Base-by-base conservation (phyloP, 257 asterid genomes). In the Primulina eburnea region DNA sequence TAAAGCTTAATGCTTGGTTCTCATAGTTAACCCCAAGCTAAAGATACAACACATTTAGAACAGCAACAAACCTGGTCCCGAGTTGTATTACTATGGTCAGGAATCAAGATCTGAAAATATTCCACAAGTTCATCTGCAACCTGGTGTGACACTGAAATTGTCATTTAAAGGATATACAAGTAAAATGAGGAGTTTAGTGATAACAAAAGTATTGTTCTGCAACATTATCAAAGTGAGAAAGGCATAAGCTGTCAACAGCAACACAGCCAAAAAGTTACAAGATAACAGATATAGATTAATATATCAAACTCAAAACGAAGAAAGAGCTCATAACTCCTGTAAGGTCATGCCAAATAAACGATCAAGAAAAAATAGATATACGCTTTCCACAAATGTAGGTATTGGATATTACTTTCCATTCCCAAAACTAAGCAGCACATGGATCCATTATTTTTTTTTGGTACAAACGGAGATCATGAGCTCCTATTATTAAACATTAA, bases 51-150 rank as follows among this genome's bases (percentile, higher is more conserved):
- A 73, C 66, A 63, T 20, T 57, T 56, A 35, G 21, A 43, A 61
- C 55, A 40, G 77, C 62, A 58, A 68, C 24, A 78, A 85, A 94
- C 99, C 97, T 94, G 96, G 71, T 91, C 97, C 8, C 97, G 90
- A 75, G 97, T 60, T 62, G 92, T 69, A 71, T 82, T 56, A 78
- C 82, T 70, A 71, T 77, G 80, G 84, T 26, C 71, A 67, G 97
- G 24, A 21, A 21, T 21, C 24, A 21, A 0, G 90, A 85, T 87
- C 92, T 58, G 99, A 70, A 79, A 94, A 94, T 86, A 94, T 86
- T 94, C 99, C 59, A 94, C 99, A 58, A 94, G 97, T 84, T 89
- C 99, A 79, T 94, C 99, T 60, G 99, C 99, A 77, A 94, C 99
- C 99, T 94, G 84, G 60, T 66, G 64, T 43, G 38, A 47, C 55